Evolutionary conservation across 306 rosid genomes (phyloP), one percentile per base, ranked within the genome.

Genomic region (Lablab purpureus): DNA sequence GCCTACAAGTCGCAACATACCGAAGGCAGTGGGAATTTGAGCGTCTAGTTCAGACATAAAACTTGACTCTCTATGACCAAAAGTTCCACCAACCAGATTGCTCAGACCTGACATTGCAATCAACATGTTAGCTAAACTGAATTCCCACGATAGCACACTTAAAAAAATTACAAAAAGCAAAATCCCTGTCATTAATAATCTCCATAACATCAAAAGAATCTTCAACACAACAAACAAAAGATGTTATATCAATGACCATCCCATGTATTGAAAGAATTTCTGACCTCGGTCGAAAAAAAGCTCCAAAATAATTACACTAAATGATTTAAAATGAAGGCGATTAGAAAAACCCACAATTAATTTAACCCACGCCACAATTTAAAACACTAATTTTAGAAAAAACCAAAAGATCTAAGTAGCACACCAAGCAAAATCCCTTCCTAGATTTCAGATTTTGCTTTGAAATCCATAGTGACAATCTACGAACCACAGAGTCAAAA

Each of bases 41-140:
- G 18, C 76, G 83, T 90, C 95, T 77, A 83, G 71, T 68, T 88
- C 95, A 83, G 95, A 90, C 95, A 90, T 90, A 86, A 90, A 88
- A 72, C 64, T 88, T 79, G 34, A 83, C 76, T 85, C 74, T 80
- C 80, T 72, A 55, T 54, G 40, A 55, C 69, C 36, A 60, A 78
- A 74, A 72, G 54, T n/a, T 71, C 84, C 43, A 51, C 77, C 77
- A 74, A 85, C 85, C 77, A 45, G 83, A 85, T 72, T 45, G 87
- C 84, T 76, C 86, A 70, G 70, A 74, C 85, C 90, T 85, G 76
- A 14, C 81, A 47, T 32, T 45, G 5, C 37, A 45, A 43, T 68
- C 59, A 18, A 43, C 47, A 47, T 15, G 67, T 64, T 34, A 40
- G 68, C 10, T 13, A 17, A 51, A 52, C 63, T 62, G 25, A 63